Evolutionary conservation across 2,329 filamentous ascomycete genomes (phyloP), one percentile per base, ranked within the genome.

Genomic region (Lachnellula arida): DNA sequence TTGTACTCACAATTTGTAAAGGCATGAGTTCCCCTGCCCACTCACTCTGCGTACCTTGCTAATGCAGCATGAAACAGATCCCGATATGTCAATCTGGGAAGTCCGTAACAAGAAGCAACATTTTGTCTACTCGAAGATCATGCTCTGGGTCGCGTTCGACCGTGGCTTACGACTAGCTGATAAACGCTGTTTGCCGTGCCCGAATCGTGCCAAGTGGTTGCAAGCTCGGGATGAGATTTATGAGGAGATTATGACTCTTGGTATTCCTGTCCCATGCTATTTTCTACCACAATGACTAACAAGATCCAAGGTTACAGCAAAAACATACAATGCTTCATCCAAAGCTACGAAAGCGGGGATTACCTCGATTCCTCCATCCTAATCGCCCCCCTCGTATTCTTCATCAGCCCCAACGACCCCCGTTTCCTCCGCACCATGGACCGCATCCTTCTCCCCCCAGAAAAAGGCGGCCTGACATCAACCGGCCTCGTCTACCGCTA

Each of bases 41-140:
- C 15, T 12, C 8, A 5, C 28, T 28, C n/a, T 7, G 9, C 9
- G 23, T 9, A 34, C 22, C 53, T 44, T 32, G 54, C 63, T 55
- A 68, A 48, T 34, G 5, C 12, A 17, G 7, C 7, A 28, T 28
- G 37, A 14, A 14, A 39, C 47, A 80, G 78, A 85, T 44, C 82
- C 84, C 12, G 88, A 92, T 67, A 91, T 91, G 87, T 90, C 86
- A 2, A 92, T 91, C 64, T 91, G 88, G 88, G 88, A 92, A 69
- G 87, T 90, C 5, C 81, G 88, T 43, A 88, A 88, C 61, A 75
- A 84, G 65, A 87, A 87, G 67, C 87, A 91, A 70, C 82, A 90
- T 66, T 92, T 91, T 63, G 82, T 86, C 14, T 92, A 91, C 71
- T 89, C 85, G n/a, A 89, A 91, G 68, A 79, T 92, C 60, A 89